These are phyloP conservation scores for Echinosophora koreensis DNA, from an alignment of 306 rosid species.

Conservation along the genomic window DNA sequence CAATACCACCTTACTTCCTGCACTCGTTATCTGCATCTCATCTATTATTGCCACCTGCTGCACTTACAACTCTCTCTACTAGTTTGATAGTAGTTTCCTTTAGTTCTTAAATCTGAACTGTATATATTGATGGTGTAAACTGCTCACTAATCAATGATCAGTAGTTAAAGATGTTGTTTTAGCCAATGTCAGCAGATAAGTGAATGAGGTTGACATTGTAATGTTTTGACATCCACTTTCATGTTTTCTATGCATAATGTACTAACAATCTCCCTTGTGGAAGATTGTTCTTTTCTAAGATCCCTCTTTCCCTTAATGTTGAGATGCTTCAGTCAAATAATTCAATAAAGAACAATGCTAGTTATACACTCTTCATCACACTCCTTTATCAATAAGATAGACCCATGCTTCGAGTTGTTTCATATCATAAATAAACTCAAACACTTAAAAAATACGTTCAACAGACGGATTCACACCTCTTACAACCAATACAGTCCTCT, in stretches of 20 bases:
- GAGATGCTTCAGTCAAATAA: not conserved
- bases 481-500: no score
- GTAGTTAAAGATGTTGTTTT: constrained; percentile 13
- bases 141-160: constrained; percentile 7
- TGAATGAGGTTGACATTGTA: not conserved
- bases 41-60: constrained; percentile 79
- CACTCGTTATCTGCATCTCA: constrained; percentile 71
- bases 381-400: not conserved
- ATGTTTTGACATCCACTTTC: constrained; percentile 7
- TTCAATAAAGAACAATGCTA: not conserved
- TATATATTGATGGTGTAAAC: constrained; percentile 38
- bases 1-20: constrained; percentile 75
- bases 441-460: no score
- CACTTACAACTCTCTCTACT: constrained; percentile 87
- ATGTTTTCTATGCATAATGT: constrained; percentile 1
- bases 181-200: constrained; percentile 2
- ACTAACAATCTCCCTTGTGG: not conserved
- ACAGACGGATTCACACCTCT: no score
- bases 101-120: constrained; percentile 23
- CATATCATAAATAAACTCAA: no score
- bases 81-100: constrained; percentile 35
- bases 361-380: no score
- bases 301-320: not conserved
- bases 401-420: no score
- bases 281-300: not conserved